These are phyloP conservation scores for Cyclotella choctawhatcheeana DNA, from an alignment of 108 stramenopile species.

Conservation along the genomic window DNA sequence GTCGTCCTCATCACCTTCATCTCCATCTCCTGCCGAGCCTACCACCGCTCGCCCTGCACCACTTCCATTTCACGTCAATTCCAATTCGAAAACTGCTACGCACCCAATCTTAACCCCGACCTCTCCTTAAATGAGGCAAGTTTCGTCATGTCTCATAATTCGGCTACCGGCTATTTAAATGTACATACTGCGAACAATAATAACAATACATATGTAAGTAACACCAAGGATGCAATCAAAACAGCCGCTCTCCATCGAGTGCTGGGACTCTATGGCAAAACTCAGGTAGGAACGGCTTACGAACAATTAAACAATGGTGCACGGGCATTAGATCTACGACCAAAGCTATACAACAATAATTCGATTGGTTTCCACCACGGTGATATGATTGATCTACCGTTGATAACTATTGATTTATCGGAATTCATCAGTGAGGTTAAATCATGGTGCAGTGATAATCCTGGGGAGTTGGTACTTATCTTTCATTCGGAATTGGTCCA, in stretches of 20 bases:
- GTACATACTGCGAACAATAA: constrained; percentile 1
- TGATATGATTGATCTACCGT: constrained; percentile 52
- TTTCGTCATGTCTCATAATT: constrained; percentile 78
- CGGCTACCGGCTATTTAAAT: constrained; percentile 75
- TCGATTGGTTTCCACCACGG: constrained; percentile 78
- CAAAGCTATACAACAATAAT: constrained; percentile 64
- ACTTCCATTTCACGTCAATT: constrained; percentile 30
- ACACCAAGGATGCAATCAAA: constrained; percentile 7
- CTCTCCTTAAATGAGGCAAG: constrained; percentile 52
- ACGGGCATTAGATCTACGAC: constrained; percentile 74
- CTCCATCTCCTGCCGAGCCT: constrained; percentile 12
- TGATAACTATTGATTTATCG: constrained; percentile 38
- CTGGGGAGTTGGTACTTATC: constrained; percentile 66
- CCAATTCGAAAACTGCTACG: constrained; percentile 67
- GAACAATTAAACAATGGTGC: constrained; percentile 75
- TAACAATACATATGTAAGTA: background rate
- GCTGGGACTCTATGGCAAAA: constrained; percentile 67
- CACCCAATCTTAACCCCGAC: constrained; percentile 52
- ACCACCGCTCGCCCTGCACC: constrained; percentile 36
- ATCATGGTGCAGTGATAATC: constrained; percentile 71
- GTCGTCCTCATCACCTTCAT: background rate
- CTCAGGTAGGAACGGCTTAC: constrained; percentile 66
- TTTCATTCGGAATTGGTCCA: constrained; percentile 66
- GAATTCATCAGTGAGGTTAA: constrained; percentile 57
- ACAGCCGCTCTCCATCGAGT: constrained; percentile 21